A percentile compares a stretch with the other conserved stretches of the same genome.
phyloP scores from a whole-genome alignment of 495 filamentous ascomycete genomes.

The Poronia punctata region DNA sequence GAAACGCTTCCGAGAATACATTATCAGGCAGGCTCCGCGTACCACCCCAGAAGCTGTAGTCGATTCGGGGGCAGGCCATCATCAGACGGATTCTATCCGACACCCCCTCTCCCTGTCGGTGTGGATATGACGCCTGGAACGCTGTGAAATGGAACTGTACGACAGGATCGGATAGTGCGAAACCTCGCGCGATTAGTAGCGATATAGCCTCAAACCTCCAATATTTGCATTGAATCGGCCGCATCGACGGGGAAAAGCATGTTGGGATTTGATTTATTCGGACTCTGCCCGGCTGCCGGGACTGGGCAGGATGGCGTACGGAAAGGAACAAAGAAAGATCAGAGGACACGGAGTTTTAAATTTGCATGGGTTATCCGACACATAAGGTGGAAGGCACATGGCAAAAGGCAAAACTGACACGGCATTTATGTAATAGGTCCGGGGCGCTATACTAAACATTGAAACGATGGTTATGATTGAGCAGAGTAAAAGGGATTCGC shows the following conservation, averaged over 20 bases:
- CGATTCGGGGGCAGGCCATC: constrained; percentile 39
- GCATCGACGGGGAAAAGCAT: constrained; percentile 24
- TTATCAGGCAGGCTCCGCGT: constrained; percentile 26
- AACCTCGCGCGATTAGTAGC: constrained; percentile 8
- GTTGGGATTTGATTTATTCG: constrained; percentile 17
- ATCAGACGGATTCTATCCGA: constrained; percentile 40
- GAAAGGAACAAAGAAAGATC: constrained; percentile 15
- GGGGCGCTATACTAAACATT: constrained; percentile 31
- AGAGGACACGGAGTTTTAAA: constrained; percentile 8
- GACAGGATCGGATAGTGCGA: too few relatives aligned
- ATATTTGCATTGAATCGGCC: constrained; percentile 14
- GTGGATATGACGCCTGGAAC: constrained; percentile 7
- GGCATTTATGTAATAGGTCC: constrained; percentile 11
- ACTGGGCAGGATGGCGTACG: constrained; percentile 18
- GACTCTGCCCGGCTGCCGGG: constrained; percentile 10
- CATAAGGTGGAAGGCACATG: constrained; percentile 8
- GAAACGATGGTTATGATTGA: constrained; percentile 20
- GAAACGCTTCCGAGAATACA: constrained; percentile 38
- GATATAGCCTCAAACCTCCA: constrained; percentile 7
- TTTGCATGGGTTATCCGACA: constrained; percentile 13
- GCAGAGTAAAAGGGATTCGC: constrained; percentile 18
- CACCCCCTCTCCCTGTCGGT: constrained; percentile 26
- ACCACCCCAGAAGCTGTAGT: constrained; percentile 31
- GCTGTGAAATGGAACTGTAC: too few relatives aligned
- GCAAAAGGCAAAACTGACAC: constrained; percentile 5